These are phyloP conservation scores for Tolypocladium amazonense DNA, from an alignment of 2,329 filamentous ascomycete genomes.

Conservation along the genomic window DNA sequence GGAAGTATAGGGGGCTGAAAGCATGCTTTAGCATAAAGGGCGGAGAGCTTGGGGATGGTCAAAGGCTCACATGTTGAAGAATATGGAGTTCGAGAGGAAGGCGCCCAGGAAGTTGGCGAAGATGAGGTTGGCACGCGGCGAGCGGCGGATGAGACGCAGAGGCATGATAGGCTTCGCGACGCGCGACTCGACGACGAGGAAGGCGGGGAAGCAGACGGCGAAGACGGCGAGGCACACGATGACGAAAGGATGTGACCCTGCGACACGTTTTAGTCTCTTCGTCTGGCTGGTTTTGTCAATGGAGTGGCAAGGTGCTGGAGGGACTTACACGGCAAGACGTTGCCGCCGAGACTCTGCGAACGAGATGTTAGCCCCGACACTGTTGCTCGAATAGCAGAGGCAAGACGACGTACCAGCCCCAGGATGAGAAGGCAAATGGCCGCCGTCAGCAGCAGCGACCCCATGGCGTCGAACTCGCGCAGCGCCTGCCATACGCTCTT, in stretches of 20 bases:
- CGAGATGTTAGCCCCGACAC: not conserved
- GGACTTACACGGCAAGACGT: constrained; percentile 44
- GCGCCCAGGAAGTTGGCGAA: constrained; percentile 42
- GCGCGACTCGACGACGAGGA: constrained; percentile 40
- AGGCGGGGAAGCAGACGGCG: constrained; percentile 34
- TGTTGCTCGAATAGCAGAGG: not conserved
- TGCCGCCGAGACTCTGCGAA: constrained; percentile 48
- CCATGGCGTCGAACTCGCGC: constrained; percentile 44
- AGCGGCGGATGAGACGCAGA: constrained; percentile 35
- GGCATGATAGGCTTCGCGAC: constrained; percentile 50
- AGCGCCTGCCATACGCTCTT: constrained; percentile 37
- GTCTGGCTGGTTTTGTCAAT: not conserved
- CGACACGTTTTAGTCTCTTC: not conserved
- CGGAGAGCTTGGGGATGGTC: not conserved
- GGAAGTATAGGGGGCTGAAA: constrained; percentile 60
- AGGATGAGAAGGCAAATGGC: constrained; percentile 48
- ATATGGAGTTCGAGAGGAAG: constrained; percentile 41
- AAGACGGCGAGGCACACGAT: constrained; percentile 39
- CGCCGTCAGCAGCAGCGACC: constrained; percentile 40
- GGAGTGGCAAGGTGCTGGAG: not conserved
- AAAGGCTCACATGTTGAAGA: constrained; percentile 44
- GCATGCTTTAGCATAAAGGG: not conserved
- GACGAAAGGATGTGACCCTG: constrained; percentile 49
- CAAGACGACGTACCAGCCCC: constrained; percentile 34
- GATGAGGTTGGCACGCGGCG: constrained; percentile 47